Evolutionary conservation across 192 early-diverging fungal genomes (phyloP).

Genomic region (Diversispora eburnea): DNA sequence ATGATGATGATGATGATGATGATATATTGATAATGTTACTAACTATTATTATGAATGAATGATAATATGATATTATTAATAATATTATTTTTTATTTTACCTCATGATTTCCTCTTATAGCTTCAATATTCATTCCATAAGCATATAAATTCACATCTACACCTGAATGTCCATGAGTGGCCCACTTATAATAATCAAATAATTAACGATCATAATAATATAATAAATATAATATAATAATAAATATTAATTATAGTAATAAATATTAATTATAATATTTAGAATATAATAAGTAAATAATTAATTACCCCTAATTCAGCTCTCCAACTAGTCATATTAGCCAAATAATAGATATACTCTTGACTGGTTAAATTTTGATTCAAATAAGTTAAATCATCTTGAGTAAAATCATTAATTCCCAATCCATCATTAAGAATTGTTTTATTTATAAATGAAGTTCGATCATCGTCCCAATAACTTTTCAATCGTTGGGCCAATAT

Average conservation of each 20-base stretch:
- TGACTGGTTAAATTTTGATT: constrained; percentile 29
- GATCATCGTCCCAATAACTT: constrained; percentile 28
- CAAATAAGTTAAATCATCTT: constrained; percentile 57
- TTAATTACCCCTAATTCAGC: constrained; percentile 54
- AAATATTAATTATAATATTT: too few species aligned
- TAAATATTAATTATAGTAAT: too few species aligned
- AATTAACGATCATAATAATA: constrained; percentile 22
- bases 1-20: too few species aligned
- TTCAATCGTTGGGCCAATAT: constrained; percentile 46
- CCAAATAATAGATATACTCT: constrained; percentile 47
- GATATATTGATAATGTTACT: not conserved
- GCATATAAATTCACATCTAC: constrained; percentile 90
- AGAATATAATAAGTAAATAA: not conserved
- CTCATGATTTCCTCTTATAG: constrained; percentile 60
- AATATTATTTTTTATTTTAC: not conserved
- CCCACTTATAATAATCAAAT: constrained; percentile 50
- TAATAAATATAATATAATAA: not conserved
- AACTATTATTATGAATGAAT: not conserved
- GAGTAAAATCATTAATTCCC: constrained; percentile 52
- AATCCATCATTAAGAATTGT: not conserved
- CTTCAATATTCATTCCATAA: constrained; percentile 39
- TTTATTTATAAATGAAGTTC: constrained; percentile 9
- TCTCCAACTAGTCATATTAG: constrained; percentile 50
- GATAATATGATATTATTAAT: not conserved
- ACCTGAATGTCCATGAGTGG: constrained; percentile 90